A percentile compares a stretch with the other conserved stretches of the same genome.
phyloP scores from a whole-genome alignment of 345 rosid species.

The Salix udensis region DNA sequence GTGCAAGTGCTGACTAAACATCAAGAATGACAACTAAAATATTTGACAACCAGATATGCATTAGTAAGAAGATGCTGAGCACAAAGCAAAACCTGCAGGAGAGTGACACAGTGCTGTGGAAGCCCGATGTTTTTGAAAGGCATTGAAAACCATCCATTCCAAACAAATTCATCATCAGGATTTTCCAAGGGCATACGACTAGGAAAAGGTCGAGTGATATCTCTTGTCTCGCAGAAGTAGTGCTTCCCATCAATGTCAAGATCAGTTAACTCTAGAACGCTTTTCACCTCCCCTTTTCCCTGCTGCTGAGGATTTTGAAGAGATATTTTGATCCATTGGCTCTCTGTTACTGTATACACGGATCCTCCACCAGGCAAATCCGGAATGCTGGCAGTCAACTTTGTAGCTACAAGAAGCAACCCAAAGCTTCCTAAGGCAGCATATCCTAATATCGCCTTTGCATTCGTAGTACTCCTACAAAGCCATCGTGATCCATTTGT shows the following conservation, averaged over 20 bases:
- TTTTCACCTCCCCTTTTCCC: slow-evolving; percentile 86
- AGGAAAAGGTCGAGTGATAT: slow-evolving; percentile 86
- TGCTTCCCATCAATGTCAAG: slow-evolving; percentile 94
- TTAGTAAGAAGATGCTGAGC: slow-evolving; percentile 24
- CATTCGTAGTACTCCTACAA: slow-evolving; percentile 45
- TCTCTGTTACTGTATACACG: slow-evolving; percentile 73
- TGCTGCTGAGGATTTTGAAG: slow-evolving; percentile 76
- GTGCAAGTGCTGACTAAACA: background rate
- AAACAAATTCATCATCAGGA: slow-evolving; percentile 92
- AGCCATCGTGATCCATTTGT: slow-evolving; percentile 61
- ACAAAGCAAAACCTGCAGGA: slow-evolving; percentile 79
- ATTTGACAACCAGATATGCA: slow-evolving; percentile 13
- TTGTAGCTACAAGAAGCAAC: slow-evolving; percentile 83
- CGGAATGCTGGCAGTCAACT: slow-evolving; percentile 62
- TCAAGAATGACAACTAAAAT: background rate
- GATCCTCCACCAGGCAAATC: slow-evolving; percentile 92
- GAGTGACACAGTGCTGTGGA: slow-evolving; percentile 62
- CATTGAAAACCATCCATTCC: slow-evolving; percentile 83
- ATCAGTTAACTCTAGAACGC: slow-evolving; percentile 78
- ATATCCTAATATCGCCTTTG: slow-evolving; percentile 78
- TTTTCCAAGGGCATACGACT: slow-evolving; percentile 61
- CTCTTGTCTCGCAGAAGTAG: slow-evolving; percentile 85
- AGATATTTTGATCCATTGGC: slow-evolving; percentile 81
- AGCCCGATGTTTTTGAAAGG: slow-evolving; percentile 73
- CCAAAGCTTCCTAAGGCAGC: slow-evolving; percentile 78